These are phyloP conservation scores for Auxenochlorella pyrenoidosa DNA, from an alignment of 139 green algal genomes.

Conservation along the genomic window DNA sequence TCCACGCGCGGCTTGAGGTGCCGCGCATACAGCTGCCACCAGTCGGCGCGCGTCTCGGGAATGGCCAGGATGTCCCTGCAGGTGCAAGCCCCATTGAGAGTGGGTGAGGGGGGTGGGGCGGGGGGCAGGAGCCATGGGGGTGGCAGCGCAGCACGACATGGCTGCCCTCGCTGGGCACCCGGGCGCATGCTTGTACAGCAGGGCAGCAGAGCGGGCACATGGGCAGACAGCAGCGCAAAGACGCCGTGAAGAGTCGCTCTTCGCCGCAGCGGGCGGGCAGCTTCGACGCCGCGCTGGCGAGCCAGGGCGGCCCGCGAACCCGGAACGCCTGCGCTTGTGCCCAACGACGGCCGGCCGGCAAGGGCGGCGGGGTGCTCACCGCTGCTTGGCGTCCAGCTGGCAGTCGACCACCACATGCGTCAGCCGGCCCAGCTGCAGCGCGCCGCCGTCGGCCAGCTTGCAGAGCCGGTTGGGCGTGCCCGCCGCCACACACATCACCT, in stretches of 20 bases:
- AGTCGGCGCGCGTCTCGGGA: slow-evolving; percentile 54
- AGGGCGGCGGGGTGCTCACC: slow-evolving; percentile 5
- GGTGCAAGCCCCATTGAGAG: neutral
- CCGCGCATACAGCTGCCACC: slow-evolving; percentile 49
- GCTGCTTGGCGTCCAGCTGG: slow-evolving; percentile 55
- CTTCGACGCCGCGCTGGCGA: too few species aligned
- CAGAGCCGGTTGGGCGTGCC: slow-evolving; percentile 61
- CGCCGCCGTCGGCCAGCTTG: slow-evolving; percentile 47
- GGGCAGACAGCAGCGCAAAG: too few species aligned
- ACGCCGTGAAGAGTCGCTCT: too few species aligned
- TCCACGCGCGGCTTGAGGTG: slow-evolving; percentile 37
- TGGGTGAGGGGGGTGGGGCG: neutral
- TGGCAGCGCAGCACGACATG: too few species aligned
- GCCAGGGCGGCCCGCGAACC: too few species aligned
- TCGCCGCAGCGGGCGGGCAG: too few species aligned
- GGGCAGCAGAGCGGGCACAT: too few species aligned
- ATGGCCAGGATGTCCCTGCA: slow-evolving; percentile 59
- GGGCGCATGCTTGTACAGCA: too few species aligned
- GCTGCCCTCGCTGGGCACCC: too few species aligned
- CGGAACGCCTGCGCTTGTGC: too few species aligned
- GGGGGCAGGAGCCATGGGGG: neutral
- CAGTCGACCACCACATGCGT: slow-evolving; percentile 56
- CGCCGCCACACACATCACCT: slow-evolving; percentile 29
- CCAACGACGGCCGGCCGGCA: too few species aligned
- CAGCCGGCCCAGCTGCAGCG: slow-evolving; percentile 46